These are phyloP conservation scores for Davidsoniella australis DNA, from an alignment of 2,329 filamentous ascomycete genomes.

Conservation along the genomic window DNA sequence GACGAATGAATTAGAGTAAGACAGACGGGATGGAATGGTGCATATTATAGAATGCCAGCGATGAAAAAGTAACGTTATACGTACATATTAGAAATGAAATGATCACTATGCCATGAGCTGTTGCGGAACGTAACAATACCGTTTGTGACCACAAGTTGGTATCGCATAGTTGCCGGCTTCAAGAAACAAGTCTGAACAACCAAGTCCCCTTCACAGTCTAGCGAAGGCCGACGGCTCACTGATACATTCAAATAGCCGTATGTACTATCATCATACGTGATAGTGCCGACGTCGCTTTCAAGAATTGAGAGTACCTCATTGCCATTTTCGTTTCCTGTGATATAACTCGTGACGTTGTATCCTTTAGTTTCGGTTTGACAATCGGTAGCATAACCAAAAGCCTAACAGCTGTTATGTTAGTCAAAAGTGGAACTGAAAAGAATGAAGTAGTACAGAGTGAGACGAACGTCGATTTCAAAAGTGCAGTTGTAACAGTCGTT, in stretches of 20 bases:
- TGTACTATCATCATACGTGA: neutral
- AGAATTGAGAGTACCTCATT: conserved; percentile 4
- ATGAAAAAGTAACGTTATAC: neutral
- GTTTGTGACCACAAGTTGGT: conserved; percentile 4
- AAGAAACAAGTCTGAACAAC: conserved; percentile 10
- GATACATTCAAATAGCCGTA: conserved; percentile 11
- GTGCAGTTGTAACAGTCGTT: conserved; percentile 12
- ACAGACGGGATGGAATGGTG: neutral
- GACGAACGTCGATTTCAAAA: conserved; percentile 6
- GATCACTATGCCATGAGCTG: conserved; percentile 9
- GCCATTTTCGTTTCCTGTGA: neutral
- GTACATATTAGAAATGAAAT: conserved; percentile 6
- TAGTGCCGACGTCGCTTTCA: neutral
- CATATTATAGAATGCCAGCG: neutral
- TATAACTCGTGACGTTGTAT: conserved; percentile 8
- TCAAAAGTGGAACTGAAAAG: too few relatives aligned
- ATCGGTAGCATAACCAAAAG: conserved; percentile 8
- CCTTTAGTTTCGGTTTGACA: neutral
- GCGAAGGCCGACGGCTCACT: conserved; percentile 7
- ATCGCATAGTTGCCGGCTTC: conserved; percentile 9
- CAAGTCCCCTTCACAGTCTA: conserved; percentile 8
- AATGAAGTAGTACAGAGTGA: neutral
- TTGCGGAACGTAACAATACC: conserved; percentile 7
- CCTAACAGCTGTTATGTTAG: neutral
- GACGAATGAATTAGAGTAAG: neutral